Evolutionary conservation across 257 asterid species (phyloP).

Genomic region (Pogostemon cablin): DNA sequence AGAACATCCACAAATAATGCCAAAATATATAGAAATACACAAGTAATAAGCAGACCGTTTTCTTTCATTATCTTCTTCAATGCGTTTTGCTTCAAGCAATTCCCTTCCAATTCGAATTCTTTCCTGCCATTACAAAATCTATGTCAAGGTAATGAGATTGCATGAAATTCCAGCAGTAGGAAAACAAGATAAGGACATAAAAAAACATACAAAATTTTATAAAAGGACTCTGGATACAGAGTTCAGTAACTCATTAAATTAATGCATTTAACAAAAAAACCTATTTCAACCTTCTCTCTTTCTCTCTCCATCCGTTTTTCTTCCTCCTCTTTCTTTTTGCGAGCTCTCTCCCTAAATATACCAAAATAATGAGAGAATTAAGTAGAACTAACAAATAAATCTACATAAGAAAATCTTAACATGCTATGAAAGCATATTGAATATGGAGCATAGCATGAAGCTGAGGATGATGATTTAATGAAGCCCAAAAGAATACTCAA

Average conservation of each 20-base stretch:
- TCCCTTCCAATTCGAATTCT: conserved; percentile 86
- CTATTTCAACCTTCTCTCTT: conserved; percentile 71
- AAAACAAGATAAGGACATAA: conserved; percentile 14
- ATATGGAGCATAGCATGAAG: not conserved
- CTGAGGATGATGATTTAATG: conserved; percentile 2
- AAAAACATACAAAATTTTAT: conserved; percentile 12
- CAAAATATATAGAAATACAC: conserved; percentile 14
- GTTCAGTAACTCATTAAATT: conserved; percentile 10
- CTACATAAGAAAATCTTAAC: not conserved
- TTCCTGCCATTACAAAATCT: conserved; percentile 57
- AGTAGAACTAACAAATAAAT: conserved; percentile 5
- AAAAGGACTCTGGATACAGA: conserved; percentile 16
- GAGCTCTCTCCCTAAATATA: conserved; percentile 77
- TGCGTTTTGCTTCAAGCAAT: conserved; percentile 93
- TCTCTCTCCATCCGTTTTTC: conserved; percentile 85
- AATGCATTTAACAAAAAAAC: conserved; percentile 6
- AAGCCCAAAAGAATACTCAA: not conserved
- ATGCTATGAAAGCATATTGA: conserved; percentile 22
- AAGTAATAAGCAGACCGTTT: conserved; percentile 69
- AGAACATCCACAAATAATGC: conserved; percentile 16
- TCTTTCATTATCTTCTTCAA: conserved; percentile 98
- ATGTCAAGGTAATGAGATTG: conserved; percentile 6
- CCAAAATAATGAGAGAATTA: conserved; percentile 18
- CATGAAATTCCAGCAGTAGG: conserved; percentile 4
- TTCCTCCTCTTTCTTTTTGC: conserved; percentile 96